Conservation (phyloP, 371 early-diverging fungal species). For the Mucor circinelloides region DNA sequence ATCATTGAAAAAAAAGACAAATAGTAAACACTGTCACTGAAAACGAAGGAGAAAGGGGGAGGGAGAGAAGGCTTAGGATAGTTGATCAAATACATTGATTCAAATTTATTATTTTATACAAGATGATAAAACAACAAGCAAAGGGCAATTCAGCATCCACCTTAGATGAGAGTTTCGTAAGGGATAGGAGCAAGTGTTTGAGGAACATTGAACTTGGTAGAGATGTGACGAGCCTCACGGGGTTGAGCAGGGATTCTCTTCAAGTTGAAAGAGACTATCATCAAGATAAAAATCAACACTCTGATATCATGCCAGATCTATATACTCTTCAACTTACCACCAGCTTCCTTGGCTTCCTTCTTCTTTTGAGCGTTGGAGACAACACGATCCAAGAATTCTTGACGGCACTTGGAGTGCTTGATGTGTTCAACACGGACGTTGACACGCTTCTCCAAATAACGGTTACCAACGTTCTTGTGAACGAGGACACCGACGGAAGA, state of each 20-base stretch:
- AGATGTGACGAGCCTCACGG: conserved; percentile 87
- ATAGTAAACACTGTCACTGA: background rate
- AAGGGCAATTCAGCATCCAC: background rate
- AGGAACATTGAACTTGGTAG: conserved; percentile 87
- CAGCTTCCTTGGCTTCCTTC: conserved; percentile 74
- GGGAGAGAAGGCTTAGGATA: background rate
- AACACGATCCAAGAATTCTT: conserved; percentile 96
- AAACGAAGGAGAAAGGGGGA: background rate
- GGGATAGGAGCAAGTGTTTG: conserved; percentile 91
- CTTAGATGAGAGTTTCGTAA: conserved; percentile 88
- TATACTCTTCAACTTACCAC: conserved; percentile 25
- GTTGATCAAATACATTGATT: background rate
- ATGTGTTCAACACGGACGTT: conserved; percentile 98
- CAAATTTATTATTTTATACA: background rate
- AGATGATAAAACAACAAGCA: background rate
- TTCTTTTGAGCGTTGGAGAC: conserved; percentile 87
- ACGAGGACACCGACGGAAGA: conserved; percentile 96
- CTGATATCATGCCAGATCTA: background rate
- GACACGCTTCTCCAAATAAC: conserved; percentile 97
- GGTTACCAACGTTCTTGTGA: conserved; percentile 97
- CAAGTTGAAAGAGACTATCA: conserved; percentile 64
- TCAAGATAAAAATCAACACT: background rate
- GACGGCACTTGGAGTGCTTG: conserved; percentile 98
- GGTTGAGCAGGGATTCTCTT: conserved; percentile 95
- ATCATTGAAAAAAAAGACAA: background rate